These are phyloP conservation scores for Hyaloscypha variabilis DNA, from an alignment of 495 filamentous ascomycete species.

Conservation along the genomic window DNA sequence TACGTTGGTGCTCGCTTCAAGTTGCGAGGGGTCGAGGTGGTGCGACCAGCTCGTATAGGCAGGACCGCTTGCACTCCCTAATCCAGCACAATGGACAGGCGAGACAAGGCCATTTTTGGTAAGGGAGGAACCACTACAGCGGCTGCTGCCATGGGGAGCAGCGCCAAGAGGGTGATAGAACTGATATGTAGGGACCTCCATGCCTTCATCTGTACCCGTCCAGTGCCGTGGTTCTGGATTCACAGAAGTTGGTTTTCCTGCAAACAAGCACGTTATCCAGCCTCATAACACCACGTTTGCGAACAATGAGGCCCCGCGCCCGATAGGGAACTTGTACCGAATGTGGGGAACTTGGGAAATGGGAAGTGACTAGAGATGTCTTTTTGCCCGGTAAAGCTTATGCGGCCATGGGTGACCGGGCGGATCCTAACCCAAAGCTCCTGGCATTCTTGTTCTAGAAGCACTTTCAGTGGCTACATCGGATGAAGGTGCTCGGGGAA, in stretches of 20 bases:
- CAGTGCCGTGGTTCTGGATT: neutral
- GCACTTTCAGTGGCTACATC: neutral
- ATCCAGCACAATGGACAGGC: too few species aligned
- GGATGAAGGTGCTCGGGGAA: neutral
- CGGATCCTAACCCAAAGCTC: neutral
- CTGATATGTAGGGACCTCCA: neutral
- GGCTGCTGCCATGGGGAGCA: neutral
- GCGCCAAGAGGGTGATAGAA: neutral
- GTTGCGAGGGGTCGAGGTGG: too few species aligned
- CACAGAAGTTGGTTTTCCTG: neutral
- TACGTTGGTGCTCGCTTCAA: neutral
- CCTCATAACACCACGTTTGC: neutral
- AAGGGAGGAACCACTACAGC: neutral
- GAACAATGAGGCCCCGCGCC: too few species aligned
- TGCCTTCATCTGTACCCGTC: neutral
- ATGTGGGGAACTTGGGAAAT: neutral
- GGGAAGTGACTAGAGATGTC: too few species aligned
- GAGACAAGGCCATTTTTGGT: neutral
- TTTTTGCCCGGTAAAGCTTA: too few species aligned
- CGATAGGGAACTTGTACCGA: neutral
- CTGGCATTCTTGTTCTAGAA: neutral
- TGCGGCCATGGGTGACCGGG: neutral
- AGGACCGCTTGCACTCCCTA: too few species aligned
- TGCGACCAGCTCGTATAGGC: neutral
- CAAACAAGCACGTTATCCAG: neutral